Conservation (phyloP, 2,329 filamentous ascomycete species). For the Scorias spongiosa region DNA sequence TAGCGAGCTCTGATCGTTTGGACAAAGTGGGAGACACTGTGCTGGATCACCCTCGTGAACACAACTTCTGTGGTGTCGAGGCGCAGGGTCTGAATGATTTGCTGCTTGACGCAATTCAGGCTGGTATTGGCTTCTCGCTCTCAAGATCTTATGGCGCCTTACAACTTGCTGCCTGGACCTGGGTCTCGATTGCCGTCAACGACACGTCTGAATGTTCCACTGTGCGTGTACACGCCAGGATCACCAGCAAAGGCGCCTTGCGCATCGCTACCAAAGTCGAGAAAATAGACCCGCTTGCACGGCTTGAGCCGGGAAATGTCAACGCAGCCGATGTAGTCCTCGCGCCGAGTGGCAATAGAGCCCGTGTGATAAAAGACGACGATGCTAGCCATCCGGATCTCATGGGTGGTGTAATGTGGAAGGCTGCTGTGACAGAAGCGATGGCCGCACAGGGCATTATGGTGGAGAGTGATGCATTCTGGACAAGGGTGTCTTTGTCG, state of each 20-base stretch:
- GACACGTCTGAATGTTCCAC: background rate
- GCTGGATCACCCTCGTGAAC: background rate
- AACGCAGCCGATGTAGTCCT: background rate
- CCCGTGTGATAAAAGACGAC: background rate
- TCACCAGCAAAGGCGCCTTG: conserved; percentile 2
- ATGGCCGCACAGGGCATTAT: conserved; percentile 6
- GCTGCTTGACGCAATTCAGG: conserved; percentile 11
- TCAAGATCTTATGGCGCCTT: conserved; percentile 3
- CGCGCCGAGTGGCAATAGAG: background rate
- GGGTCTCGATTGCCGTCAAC: conserved; percentile 3
- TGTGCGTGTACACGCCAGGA: conserved; percentile 2
- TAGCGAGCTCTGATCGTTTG: background rate
- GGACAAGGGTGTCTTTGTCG: background rate
- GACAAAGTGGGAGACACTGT: background rate
- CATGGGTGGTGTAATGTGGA: conserved; percentile 1
- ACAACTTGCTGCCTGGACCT: conserved; percentile 10
- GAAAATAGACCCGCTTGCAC: background rate
- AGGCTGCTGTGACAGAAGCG: conserved; percentile 1
- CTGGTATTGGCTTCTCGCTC: conserved; percentile 6
- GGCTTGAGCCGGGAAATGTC: background rate
- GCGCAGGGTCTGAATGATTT: conserved; percentile 4
- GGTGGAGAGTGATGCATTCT: conserved; percentile 1
- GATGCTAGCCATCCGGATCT: background rate
- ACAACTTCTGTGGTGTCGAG: background rate
- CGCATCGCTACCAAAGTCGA: background rate